phyloP scores from a whole-genome alignment of 352 stramenopile species.

The Globisporangium lucens region DNA sequence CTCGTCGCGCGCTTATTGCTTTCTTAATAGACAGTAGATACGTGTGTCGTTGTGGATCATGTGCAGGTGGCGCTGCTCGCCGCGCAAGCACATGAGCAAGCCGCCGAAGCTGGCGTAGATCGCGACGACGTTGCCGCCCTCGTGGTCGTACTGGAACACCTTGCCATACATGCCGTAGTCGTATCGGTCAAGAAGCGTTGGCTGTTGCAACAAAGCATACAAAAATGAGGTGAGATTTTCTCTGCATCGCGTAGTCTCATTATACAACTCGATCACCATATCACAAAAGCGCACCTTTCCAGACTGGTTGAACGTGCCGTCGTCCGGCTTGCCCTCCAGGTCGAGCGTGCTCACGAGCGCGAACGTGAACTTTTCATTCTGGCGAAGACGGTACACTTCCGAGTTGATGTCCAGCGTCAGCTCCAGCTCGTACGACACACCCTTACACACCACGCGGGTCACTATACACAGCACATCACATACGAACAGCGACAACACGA shows the following conservation, averaged over 20 bases:
- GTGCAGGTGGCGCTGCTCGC: constrained; percentile 95
- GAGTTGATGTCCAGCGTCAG: constrained; percentile 98
- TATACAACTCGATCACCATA: neutral
- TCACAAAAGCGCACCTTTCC: constrained; percentile 59
- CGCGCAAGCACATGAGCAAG: constrained; percentile 96
- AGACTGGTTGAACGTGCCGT: constrained; percentile 92
- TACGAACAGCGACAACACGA: neutral
- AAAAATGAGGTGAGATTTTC: neutral
- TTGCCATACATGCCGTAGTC: constrained; percentile 99
- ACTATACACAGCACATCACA: constrained; percentile 39
- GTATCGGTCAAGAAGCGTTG: constrained; percentile 95
- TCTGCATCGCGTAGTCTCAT: neutral
- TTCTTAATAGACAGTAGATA: constrained; percentile 92
- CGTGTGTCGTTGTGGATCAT: constrained; percentile 97
- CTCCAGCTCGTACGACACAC: constrained; percentile 97
- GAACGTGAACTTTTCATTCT: constrained; percentile 97
- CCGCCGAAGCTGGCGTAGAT: constrained; percentile 97
- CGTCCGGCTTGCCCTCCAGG: constrained; percentile 95
- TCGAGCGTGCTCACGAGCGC: constrained; percentile 95
- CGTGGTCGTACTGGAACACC: constrained; percentile 97
- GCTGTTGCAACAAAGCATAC: constrained; percentile 22
- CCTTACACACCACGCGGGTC: constrained; percentile 95
- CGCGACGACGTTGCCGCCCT: constrained; percentile 91
- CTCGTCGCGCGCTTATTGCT: constrained; percentile 51
- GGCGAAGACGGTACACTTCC: constrained; percentile 94